Base-by-base conservation (phyloP, 2,329 filamentous ascomycete species). In the Pseudopyricularia javanii region DNA sequence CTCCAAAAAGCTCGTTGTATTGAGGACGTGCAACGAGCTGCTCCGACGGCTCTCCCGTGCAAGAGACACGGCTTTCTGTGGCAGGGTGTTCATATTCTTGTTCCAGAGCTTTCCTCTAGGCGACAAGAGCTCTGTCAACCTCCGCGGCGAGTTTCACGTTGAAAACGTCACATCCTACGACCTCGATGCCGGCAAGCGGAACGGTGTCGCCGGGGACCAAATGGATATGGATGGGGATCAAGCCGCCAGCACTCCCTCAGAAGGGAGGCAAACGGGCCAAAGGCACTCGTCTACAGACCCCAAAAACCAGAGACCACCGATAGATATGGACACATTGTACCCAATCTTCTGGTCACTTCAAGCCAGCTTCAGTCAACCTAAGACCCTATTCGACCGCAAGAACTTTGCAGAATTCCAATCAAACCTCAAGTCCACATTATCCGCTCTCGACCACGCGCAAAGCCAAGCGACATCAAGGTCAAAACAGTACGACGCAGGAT, bases 51-150 rank as follows among this genome's bases (percentile, higher is more conserved):
- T 98, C 2, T 97, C 93, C n/a, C 82, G 93, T 54, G 91, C 93
- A 4, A 91, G 97, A 66, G 93, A 98, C 67, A 94, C 93, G 0
- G 90, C 94, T 1, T 98, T 99, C 65, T 98, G 93, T 63, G 93
- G 93, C 15, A 81, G 93, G 37, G 93, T 99, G 26, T 97, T 97
- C 68, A 96, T 98, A 58, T 99, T 96, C 68, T 81, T 98, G 64
- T 98, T 97, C 68, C 93, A 98, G 66, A 95, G 90, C 66, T 97
- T 98, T 62, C 93, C 93, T 1, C 75, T 98, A 0, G 91, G 91
- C 32, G 94, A 98, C 68, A 93, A 91, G 65, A 97, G 93, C 65
- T 96, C 93, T 0, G 93, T 98, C 50, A 99, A 99, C 63, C 75
- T 97, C 37, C 82, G 93, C 51, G 93, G 93, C 59, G 91, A 97